Base-by-base conservation (phyloP, 2,329 filamentous ascomycete genomes). In the Scleromitrula shiraiana region DNA sequence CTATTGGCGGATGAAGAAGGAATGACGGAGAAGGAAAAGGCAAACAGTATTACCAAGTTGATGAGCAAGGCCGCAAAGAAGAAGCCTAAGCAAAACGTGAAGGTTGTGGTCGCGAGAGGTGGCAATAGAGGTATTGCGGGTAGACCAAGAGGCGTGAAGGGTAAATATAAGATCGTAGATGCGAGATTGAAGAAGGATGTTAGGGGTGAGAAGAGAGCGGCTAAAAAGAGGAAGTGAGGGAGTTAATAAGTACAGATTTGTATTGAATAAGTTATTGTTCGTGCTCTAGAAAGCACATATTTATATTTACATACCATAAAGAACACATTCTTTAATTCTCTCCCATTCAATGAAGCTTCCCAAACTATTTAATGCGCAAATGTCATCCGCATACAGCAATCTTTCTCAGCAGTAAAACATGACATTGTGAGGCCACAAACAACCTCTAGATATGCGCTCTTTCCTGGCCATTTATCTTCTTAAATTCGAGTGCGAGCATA, bases 121-220 rank as follows among this genome's bases (percentile, higher is more conserved):
- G 70, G 78, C 42, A 96, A 97, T 67, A 83, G 82, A 58, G 91
- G 88, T 62, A 82, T 95, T 63, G 80, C 85, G 64, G 91, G 90
- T 17, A 76, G 91, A 59, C 93, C 93, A 2, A 85, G 81, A 66
- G 93, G 91, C 51, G 88, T 95, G 20, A 96, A 95, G 78, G 91
- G 91, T 30, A 83, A 88, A 57, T 98, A 98, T 67, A 95, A 95
- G 75, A 95, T 98, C 75, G 91, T 98, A 46, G 91, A 97, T 70
- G 73, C 87, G 12, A 78, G 93, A 58, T 80, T 96, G 81, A 96
- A 96, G 80, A 97, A 96, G 82, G 93, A 97, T 73, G 77, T 93
- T 46, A 74, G 89, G 64, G 89, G 85, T 2, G 76, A 91, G 68
- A 95, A 95, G 80, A 78, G 90, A 62, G 63, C 79, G 54, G 75